Evolutionary conservation across 2,329 filamentous ascomycete species (phyloP).

Genomic region (Aspergillus bombycis): DNA sequence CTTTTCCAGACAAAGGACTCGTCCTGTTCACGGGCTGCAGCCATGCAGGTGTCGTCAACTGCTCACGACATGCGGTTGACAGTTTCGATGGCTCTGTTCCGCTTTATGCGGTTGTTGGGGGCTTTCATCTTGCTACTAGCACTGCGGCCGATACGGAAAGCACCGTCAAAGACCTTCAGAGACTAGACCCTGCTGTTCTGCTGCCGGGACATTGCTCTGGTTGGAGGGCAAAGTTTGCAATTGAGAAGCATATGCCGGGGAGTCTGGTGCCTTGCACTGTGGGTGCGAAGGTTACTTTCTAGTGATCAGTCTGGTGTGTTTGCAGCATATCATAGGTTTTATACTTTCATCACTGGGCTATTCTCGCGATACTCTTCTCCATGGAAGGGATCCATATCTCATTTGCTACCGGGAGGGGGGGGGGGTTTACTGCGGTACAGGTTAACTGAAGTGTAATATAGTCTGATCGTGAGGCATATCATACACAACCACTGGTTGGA

Average conservation of each 20-base stretch:
- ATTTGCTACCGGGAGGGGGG: neutral
- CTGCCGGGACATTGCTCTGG: conserved; percentile 61
- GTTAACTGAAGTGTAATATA: too few species aligned
- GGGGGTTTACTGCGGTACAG: too few species aligned
- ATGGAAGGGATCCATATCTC: neutral
- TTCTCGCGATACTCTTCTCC: neutral
- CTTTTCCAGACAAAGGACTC: conserved; percentile 50
- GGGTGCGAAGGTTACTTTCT: conserved; percentile 48
- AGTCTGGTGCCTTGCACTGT: conserved; percentile 55
- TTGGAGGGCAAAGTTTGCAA: conserved; percentile 58
- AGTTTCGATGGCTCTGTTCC: conserved; percentile 41
- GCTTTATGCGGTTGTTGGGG: conserved; percentile 56
- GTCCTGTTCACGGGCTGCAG: conserved; percentile 61
- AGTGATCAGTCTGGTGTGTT: neutral
- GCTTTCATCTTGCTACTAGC: conserved; percentile 57
- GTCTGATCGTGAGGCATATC: too few species aligned
- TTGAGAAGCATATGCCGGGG: conserved; percentile 56
- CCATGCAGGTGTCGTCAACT: conserved; percentile 60
- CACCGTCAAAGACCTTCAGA: conserved; percentile 54
- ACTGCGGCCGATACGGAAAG: conserved; percentile 47
- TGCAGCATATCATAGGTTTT: neutral
- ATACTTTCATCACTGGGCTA: neutral
- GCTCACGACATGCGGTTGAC: conserved; percentile 50
- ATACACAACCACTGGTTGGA: too few species aligned
- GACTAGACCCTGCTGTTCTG: conserved; percentile 51